phyloP scores from a whole-genome alignment of 2,329 filamentous ascomycete species.

The Penicillium occitanis region DNA sequence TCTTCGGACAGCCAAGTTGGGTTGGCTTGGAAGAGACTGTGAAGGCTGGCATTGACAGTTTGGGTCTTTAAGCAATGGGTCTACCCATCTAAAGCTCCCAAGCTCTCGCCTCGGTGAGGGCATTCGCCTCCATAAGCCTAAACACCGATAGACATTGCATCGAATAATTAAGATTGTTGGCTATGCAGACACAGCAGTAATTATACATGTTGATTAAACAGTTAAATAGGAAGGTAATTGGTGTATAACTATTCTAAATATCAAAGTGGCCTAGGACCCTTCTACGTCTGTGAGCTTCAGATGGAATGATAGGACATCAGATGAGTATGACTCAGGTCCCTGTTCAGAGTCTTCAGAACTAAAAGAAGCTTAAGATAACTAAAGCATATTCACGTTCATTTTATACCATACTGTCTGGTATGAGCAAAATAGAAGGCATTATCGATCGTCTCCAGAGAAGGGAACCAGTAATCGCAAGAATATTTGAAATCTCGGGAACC shows the following conservation, averaged over 20 bases:
- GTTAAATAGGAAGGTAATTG: neutral
- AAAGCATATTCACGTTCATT: no score
- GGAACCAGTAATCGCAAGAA: neutral
- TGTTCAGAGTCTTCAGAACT: no score
- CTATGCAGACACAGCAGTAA: neutral
- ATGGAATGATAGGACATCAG: neutral
- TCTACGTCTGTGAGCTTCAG: neutral
- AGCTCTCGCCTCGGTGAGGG: neutral
- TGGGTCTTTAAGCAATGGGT: neutral
- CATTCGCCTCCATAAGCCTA: neutral
- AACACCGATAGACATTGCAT: neutral
- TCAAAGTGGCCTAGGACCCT: neutral
- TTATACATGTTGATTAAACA: neutral
- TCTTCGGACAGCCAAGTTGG: conserved; percentile 31
- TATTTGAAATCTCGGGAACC: neutral
- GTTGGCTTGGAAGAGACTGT: conserved; percentile 30
- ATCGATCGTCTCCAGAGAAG: neutral
- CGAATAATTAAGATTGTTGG: neutral
- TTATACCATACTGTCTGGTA: no score
- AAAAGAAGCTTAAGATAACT: no score
- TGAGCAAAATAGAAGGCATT: no score
- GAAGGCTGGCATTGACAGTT: conserved; percentile 15
- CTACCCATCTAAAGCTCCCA: neutral
- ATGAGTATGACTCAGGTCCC: neutral
- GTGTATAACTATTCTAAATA: neutral